A percentile compares a stretch with the other conserved stretches of the same genome.
Conservation (phyloP, 257 asterid genomes). For the Cruciata laevipes region DNA sequence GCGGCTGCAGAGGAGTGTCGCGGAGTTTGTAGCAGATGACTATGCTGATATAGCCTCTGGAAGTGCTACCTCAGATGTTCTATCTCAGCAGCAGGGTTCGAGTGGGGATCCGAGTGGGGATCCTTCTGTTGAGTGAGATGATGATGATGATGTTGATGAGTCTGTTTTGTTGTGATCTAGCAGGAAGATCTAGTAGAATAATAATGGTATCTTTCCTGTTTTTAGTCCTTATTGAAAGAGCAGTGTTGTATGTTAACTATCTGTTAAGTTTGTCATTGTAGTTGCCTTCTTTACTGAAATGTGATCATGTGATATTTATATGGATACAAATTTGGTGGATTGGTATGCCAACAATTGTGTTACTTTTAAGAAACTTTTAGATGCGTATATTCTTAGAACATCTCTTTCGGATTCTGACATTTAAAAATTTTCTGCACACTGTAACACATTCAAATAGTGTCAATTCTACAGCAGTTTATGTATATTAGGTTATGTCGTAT, state of each 20-base stretch:
- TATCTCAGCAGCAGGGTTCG: conserved; percentile 24
- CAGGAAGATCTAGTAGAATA: conserved; percentile 21
- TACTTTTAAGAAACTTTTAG: neutral
- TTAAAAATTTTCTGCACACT: too few species aligned
- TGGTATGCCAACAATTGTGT: neutral
- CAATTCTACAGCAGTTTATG: too few species aligned
- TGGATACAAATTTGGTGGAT: neutral
- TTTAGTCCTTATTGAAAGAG: neutral
- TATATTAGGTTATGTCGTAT: too few species aligned
- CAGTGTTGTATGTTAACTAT: neutral
- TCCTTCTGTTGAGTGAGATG: conserved; percentile 13
- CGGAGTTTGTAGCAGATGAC: conserved; percentile 27
- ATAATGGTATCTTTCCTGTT: conserved; percentile 2
- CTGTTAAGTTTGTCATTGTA: neutral
- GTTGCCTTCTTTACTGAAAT: neutral
- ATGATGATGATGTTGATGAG: conserved; percentile 9
- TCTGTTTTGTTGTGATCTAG: conserved; percentile 18
- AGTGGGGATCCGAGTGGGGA: conserved; percentile 24
- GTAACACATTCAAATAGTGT: too few species aligned
- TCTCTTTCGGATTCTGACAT: too few species aligned
- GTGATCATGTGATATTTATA: neutral
- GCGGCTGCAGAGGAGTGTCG: conserved; percentile 25
- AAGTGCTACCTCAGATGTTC: conserved; percentile 14
- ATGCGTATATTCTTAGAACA: neutral
- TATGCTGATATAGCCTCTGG: conserved; percentile 29